A percentile compares a stretch with the other conserved stretches of the same genome.
phyloP scores from a whole-genome alignment of 2,329 filamentous ascomycete species.

The Aspergillus piperis region DNA sequence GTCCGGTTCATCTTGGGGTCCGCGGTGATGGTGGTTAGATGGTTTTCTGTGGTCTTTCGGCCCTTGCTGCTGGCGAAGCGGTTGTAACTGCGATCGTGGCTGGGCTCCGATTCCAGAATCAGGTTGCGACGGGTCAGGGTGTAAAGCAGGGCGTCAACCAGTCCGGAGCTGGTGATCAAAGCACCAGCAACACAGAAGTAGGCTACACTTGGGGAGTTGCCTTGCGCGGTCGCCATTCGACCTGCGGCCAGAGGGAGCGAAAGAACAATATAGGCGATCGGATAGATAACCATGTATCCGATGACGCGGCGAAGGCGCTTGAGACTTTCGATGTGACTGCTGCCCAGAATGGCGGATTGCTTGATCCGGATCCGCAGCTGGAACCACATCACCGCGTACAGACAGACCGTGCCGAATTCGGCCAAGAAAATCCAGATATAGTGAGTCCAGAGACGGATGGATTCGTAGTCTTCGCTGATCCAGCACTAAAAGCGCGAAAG shows the following conservation, averaged over 20 bases:
- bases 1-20: conserved; percentile 25
- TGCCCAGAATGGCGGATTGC: conserved; percentile 39
- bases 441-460: conserved; percentile 53
- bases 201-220: conserved; percentile 36
- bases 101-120: conserved; percentile 53
- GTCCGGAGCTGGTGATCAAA: conserved; percentile 60
- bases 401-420: conserved; percentile 53
- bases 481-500: conserved; percentile 20
- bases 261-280: conserved; percentile 58
- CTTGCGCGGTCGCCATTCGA: conserved; percentile 45
- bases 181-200: conserved; percentile 57
- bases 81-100: conserved; percentile 39
- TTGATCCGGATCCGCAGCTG: conserved; percentile 50
- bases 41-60: conserved; percentile 28
- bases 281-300: conserved; percentile 51
- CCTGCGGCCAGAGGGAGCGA: conserved; percentile 64
- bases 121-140: conserved; percentile 59
- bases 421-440: conserved; percentile 59
- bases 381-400: conserved; percentile 54
- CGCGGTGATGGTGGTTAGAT: conserved; percentile 35
- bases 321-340: conserved; percentile 40
- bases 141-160: conserved; percentile 61
- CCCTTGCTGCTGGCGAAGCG: conserved; percentile 32
- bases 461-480: conserved; percentile 47
- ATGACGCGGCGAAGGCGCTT: conserved; percentile 46